Conservation (phyloP, 352 stramenopile species). For the Phytophthora megakarya region DNA sequence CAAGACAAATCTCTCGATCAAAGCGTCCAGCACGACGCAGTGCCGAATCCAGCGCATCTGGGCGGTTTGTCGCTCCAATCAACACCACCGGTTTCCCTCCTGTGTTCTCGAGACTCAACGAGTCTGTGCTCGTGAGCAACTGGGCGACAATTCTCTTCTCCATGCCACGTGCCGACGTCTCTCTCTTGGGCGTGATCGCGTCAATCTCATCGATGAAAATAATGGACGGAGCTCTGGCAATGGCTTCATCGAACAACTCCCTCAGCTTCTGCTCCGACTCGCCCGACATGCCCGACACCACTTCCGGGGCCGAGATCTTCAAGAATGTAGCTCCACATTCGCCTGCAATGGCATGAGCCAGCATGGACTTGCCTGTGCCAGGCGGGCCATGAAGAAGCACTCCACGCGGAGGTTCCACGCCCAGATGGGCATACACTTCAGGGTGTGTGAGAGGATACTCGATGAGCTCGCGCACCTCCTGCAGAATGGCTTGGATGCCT, state of each 20-base stretch:
- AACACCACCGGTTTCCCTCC: constrained; percentile 95
- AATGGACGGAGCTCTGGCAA: constrained; percentile 94
- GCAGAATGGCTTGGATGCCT: constrained; percentile 86
- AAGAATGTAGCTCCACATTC: constrained; percentile 92
- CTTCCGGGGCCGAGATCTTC: constrained; percentile 88
- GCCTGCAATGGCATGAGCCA: constrained; percentile 93
- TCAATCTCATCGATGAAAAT: constrained; percentile 99
- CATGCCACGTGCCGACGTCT: constrained; percentile 93
- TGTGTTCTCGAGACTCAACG: constrained; percentile 88
- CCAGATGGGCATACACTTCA: constrained; percentile 93
- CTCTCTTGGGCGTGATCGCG: constrained; percentile 95
- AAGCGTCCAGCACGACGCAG: constrained; percentile 97
- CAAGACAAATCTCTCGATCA: constrained; percentile 98
- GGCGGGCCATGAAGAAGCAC: constrained; percentile 93
- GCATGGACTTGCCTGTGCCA: constrained; percentile 94
- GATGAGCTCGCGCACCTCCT: constrained; percentile 94
- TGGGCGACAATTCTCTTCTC: constrained; percentile 98
- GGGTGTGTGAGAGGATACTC: constrained; percentile 95
- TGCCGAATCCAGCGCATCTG: constrained; percentile 96
- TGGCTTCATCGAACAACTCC: constrained; percentile 95
- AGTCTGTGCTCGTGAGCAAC: constrained; percentile 93
- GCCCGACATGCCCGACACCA: constrained; percentile 95
- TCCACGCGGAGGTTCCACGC: constrained; percentile 90
- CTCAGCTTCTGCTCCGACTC: constrained; percentile 89
- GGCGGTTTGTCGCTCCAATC: constrained; percentile 97